Evolutionary conservation across 495 filamentous ascomycete genomes (phyloP).

Genomic region (Coniosporium apollinis): DNA sequence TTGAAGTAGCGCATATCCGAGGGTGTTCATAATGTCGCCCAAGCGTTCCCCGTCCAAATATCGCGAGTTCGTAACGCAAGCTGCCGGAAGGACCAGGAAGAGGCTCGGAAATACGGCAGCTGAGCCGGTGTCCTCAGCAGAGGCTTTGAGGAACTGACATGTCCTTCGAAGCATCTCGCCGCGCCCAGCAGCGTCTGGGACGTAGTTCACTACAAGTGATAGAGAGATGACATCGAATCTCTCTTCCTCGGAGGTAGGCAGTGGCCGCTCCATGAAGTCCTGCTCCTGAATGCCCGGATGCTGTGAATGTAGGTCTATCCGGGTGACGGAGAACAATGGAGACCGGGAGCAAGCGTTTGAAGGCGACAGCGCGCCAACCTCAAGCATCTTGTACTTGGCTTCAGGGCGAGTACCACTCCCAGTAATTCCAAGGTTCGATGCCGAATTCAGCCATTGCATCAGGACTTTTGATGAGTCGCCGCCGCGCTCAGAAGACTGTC

Average conservation of each 20-base stretch:
- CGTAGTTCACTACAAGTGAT: conserved; percentile 91
- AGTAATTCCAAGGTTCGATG: too few relatives aligned
- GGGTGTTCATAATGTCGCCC: conserved; percentile 49
- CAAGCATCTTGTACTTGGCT: conserved; percentile 41
- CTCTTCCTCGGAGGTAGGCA: conserved; percentile 43
- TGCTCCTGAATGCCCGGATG: conserved; percentile 64
- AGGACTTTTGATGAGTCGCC: conserved; percentile 81
- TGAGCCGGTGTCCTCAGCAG: conserved; percentile 3
- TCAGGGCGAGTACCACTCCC: too few relatives aligned
- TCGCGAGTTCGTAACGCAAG: conserved; percentile 82
- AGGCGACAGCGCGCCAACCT: conserved; percentile 77
- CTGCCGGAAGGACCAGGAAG: conserved; percentile 78
- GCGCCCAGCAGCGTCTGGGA: conserved; percentile 53
- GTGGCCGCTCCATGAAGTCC: conserved; percentile 83
- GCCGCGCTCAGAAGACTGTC: conserved; percentile 68
- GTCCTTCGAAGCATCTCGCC: conserved; percentile 80
- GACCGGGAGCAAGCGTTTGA: conserved; percentile 70
- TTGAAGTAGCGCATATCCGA: conserved; percentile 52
- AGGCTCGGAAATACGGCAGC: conserved; percentile 46
- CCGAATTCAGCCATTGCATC: conserved; percentile 60
- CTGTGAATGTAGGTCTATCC: conserved; percentile 86
- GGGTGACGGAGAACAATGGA: conserved; percentile 48
- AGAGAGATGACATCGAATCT: conserved; percentile 80
- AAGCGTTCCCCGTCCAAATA: conserved; percentile 69
- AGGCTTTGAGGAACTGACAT: conserved; percentile 40